Evolutionary conservation across 2,329 filamentous ascomycete genomes (phyloP).

Genomic region (Lachnellula arida): DNA sequence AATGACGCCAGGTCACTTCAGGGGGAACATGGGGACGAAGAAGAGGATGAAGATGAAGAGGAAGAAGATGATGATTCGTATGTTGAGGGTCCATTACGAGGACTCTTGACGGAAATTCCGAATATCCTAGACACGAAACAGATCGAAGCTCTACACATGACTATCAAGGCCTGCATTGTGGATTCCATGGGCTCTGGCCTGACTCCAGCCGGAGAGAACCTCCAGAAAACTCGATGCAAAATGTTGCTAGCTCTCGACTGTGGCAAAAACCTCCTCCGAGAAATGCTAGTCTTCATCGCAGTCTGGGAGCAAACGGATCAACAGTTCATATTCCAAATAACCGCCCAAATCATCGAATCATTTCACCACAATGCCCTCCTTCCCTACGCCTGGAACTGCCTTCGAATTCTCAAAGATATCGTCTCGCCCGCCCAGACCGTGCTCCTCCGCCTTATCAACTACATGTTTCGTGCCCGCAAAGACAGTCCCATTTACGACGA

Average conservation of each 20-base stretch:
- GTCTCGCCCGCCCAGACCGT: conserved; percentile 94
- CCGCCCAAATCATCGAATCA: conserved; percentile 90
- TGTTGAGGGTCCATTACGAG: conserved; percentile 72
- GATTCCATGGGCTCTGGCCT: conserved; percentile 70
- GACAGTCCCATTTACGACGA: conserved; percentile 40
- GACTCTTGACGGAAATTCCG: conserved; percentile 86
- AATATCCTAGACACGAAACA: conserved; percentile 92
- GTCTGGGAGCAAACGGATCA: conserved; percentile 95
- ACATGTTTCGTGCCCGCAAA: conserved; percentile 69
- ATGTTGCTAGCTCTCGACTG: conserved; percentile 87
- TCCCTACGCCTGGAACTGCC: conserved; percentile 86
- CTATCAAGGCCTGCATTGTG: conserved; percentile 91
- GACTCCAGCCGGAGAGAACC: conserved; percentile 67
- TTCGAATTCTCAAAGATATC: conserved; percentile 90
- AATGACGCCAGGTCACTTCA: conserved; percentile 40
- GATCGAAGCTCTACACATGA: conserved; percentile 95
- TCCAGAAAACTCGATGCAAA: conserved; percentile 86
- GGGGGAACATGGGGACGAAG: conserved; percentile 43
- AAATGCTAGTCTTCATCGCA: conserved; percentile 92
- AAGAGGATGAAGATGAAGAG: conserved; percentile 60
- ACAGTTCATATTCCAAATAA: conserved; percentile 93
- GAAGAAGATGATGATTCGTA: conserved; percentile 76
- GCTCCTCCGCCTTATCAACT: conserved; percentile 82
- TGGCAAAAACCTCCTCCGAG: conserved; percentile 80
- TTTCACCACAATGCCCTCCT: conserved; percentile 85